Conservation (phyloP, 2,329 filamentous ascomycete species). For the Sporothrix luriei region DNA sequence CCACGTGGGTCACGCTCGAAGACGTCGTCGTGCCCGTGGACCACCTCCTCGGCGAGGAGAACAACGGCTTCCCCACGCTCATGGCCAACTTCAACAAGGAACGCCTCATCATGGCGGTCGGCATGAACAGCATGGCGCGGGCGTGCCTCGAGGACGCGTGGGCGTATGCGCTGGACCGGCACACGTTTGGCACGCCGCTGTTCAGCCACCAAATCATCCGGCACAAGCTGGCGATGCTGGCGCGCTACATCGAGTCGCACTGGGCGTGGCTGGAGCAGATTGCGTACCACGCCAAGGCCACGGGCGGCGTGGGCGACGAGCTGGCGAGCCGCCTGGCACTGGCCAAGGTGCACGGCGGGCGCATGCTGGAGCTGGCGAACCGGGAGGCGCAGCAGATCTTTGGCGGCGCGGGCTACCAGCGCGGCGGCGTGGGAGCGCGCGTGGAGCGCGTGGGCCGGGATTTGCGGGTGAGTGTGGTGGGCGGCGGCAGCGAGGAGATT, state of each 20-base stretch:
- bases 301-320: constrained; percentile 42
- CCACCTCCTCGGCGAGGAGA: constrained; percentile 58
- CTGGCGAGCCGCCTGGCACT: constrained; percentile 42
- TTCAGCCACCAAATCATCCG: constrained; percentile 62
- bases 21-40: constrained; percentile 57
- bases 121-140: constrained; percentile 60
- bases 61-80: constrained; percentile 59
- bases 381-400: constrained; percentile 59
- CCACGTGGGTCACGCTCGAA: constrained; percentile 59
- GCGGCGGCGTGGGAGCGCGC: constrained; percentile 49
- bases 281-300: constrained; percentile 54
- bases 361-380: constrained; percentile 53
- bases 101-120: constrained; percentile 59
- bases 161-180: constrained; percentile 53
- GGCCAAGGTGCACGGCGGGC: constrained; percentile 54
- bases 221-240: constrained; percentile 62
- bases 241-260: constrained; percentile 61
- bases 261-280: constrained; percentile 65
- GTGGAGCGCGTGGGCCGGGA: constrained; percentile 59
- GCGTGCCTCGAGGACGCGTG: constrained; percentile 58
- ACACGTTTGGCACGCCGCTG: constrained; percentile 62
- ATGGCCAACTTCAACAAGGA: constrained; percentile 65
- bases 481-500: constrained; percentile 60
- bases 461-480: constrained; percentile 55
- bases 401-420: constrained; percentile 56